Evolutionary conservation across 441 rosid genomes (phyloP), one percentile per base, ranked within the genome.

Genomic region (Erodium trifolium): DNA sequence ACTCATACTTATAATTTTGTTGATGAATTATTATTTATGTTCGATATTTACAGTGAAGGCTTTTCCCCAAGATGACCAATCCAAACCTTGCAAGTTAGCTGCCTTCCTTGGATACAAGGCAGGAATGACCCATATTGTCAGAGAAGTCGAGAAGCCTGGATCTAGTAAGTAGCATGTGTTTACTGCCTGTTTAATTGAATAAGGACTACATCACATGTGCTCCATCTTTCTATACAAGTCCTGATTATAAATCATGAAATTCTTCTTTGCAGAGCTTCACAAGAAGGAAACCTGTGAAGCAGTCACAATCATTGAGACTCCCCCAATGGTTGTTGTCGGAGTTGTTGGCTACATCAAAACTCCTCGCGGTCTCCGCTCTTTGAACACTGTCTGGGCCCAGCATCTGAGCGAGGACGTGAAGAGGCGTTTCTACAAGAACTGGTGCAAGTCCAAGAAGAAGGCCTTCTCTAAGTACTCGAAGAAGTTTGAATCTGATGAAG

Each of bases 261-360:
- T 23, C 27, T 23, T 23, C 27, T 23, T 0, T 39, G 14, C 49
- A 91, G 96, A 92, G 84, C 93, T 92, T 72, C 98, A 90, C 89
- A 92, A 92, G 88, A 92, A 90, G 82, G 96, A 92, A 82, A 88
- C 98, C 0, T 90, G 96, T 57, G 98, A 92, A 73, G 93, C 98
- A 47, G 98, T 92, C 31, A 92, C 97, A 4, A 74, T 92, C 18
- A 60, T 92, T 69, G 97, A 92, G 76, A 86, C 96, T 53, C 97
- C 97, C 14, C 91, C 96, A 18, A 87, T 91, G 90, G 88, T 91
- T 10, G 82, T 86, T 63, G 93, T 92, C 75, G 98, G 98, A 60
- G 88, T 92, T 70, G 96, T 92, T 63, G 96, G 91, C 7, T 88
- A 90, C 29, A 83, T 92, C 66, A 87, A 86, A 78, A 90, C 98